Percentiles rank a stretch among this genome's conserved stretches.
These are phyloP conservation scores for Cicer pinnatifidum DNA, from an alignment of 306 rosid genomes.

Conservation along the genomic window DNA sequence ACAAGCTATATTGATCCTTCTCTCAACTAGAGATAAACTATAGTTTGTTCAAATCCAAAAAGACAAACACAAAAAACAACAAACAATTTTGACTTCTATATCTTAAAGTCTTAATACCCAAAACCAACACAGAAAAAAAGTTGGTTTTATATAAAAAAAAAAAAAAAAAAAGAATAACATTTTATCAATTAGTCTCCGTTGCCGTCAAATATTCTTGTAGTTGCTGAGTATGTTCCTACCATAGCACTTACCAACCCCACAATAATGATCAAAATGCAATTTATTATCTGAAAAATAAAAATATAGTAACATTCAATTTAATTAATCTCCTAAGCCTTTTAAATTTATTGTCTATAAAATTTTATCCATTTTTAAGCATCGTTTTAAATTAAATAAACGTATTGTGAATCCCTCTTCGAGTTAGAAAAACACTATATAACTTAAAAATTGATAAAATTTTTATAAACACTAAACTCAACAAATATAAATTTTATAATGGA, in stretches of 20 bases:
- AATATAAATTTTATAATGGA: no score
- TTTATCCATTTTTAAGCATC: no score
- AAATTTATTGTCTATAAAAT: no score
- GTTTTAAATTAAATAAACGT: no score
- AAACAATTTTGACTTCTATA: neutral
- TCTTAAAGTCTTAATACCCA: neutral
- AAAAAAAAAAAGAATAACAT: neutral
- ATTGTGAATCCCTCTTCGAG: no score
- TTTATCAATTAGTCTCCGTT: slow-evolving; percentile 24
- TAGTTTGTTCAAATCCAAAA: neutral
- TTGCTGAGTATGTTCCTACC: slow-evolving; percentile 60
- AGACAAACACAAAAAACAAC: neutral
- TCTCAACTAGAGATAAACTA: neutral
- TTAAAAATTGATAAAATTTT: no score
- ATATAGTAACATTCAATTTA: neutral
- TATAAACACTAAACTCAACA: no score
- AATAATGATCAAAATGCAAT: slow-evolving; percentile 49
- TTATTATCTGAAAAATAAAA: slow-evolving; percentile 51
- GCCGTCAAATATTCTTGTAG: slow-evolving; percentile 37
- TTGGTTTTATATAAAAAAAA: neutral
- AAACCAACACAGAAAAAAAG: neutral
- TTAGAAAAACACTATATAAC: no score
- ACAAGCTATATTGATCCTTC: neutral
- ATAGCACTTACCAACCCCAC: slow-evolving; percentile 47
- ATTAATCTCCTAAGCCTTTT: neutral